Conservation (phyloP, 2,329 filamentous ascomycete genomes). For the Fusarium sp. region DNA sequence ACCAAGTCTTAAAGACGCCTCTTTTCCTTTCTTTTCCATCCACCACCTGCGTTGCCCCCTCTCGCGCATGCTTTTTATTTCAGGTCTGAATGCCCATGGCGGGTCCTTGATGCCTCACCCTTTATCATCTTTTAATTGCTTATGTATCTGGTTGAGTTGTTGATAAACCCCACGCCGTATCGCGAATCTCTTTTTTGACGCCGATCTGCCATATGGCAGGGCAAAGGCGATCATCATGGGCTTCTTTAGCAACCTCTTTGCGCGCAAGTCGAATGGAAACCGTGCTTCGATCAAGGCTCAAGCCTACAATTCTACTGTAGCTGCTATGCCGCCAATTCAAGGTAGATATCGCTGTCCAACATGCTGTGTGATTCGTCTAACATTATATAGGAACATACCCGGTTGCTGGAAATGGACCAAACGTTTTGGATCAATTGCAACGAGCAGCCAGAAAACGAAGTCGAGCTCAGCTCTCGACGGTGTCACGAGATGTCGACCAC, state of each 20-base stretch:
- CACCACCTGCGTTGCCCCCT: neutral
- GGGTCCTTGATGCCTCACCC: conserved; percentile 35
- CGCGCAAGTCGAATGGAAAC: conserved; percentile 36
- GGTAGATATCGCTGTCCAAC: conserved; percentile 20
- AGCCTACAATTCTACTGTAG: conserved; percentile 46
- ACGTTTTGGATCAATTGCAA: conserved; percentile 45
- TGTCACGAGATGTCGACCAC: conserved; percentile 12
- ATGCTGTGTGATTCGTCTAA: neutral
- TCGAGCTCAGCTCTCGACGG: conserved; percentile 37
- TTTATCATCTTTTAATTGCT: conserved; percentile 11
- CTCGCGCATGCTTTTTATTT: conserved; percentile 9
- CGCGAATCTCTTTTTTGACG: neutral
- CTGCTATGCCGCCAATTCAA: conserved; percentile 45
- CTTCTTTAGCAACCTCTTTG: conserved; percentile 47
- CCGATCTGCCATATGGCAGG: conserved; percentile 39
- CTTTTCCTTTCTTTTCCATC: conserved; percentile 7
- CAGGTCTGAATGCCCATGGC: conserved; percentile 34
- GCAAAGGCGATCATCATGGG: conserved; percentile 44
- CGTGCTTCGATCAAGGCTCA: conserved; percentile 40
- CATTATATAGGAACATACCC: conserved; percentile 44
- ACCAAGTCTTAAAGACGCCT: conserved; percentile 38
- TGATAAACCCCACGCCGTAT: neutral
- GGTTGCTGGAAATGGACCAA: conserved; percentile 47
- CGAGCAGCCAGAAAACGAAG: conserved; percentile 47
- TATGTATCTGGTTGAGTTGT: neutral